Conservation (phyloP, 2,329 filamentous ascomycete genomes). For the Colletotrichum coccodes region DNA sequence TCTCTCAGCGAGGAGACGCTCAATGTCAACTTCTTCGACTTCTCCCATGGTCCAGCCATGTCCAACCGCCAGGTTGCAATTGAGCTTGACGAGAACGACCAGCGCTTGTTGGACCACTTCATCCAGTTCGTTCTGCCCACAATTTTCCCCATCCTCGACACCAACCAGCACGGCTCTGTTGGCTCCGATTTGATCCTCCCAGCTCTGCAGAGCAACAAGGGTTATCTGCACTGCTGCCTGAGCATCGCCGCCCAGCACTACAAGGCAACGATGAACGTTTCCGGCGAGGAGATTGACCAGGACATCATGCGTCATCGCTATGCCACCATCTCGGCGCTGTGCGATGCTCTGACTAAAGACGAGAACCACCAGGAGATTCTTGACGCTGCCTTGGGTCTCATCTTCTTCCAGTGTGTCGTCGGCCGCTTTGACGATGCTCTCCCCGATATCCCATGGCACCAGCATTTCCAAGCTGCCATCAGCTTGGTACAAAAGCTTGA, state of each 20-base stretch:
- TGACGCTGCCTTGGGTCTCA: constrained; percentile 92
- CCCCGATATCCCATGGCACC: constrained; percentile 94
- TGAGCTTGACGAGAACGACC: constrained; percentile 88
- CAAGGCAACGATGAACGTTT: constrained; percentile 77
- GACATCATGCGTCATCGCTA: constrained; percentile 95
- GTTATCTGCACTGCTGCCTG: constrained; percentile 94
- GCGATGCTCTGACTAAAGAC: constrained; percentile 82
- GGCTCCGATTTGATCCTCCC: constrained; percentile 86
- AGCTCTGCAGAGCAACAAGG: constrained; percentile 89
- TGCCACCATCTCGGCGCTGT: constrained; percentile 86
- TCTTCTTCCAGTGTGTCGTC: constrained; percentile 95
- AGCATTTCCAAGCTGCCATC: constrained; percentile 93
- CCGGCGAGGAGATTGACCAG: constrained; percentile 80
- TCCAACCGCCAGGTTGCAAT: constrained; percentile 76
- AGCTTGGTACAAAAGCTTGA: constrained; percentile 88
- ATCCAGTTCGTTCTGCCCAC: constrained; percentile 86
- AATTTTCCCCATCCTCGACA: constrained; percentile 92
- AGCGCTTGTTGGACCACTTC: constrained; percentile 89
- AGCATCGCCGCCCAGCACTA: constrained; percentile 93
- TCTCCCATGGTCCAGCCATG: constrained; percentile 74
- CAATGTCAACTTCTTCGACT: constrained; percentile 86
- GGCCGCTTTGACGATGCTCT: constrained; percentile 86
- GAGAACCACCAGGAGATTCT: constrained; percentile 88
- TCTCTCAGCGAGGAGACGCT: constrained; percentile 73
- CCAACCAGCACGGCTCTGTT: constrained; percentile 86